phyloP scores from a whole-genome alignment of 257 asterid species.

The Penstemon newberryi region DNA sequence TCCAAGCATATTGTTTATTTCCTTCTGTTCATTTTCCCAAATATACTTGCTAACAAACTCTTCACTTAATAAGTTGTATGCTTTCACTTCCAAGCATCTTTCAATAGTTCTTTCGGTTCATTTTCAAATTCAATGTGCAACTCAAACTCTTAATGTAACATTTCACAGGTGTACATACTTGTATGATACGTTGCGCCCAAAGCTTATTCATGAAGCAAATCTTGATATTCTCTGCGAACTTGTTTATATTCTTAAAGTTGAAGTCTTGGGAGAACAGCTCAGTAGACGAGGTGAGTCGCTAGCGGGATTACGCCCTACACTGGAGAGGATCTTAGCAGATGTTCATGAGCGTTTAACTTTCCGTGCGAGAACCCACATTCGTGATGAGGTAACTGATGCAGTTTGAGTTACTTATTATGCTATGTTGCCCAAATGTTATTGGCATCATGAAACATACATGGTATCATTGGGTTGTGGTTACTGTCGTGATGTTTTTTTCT shows the following conservation, averaged over 20 bases:
- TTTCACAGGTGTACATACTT: constrained; percentile 85
- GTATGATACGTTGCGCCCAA: constrained; percentile 91
- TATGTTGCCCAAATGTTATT: constrained; percentile 16
- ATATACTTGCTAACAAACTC: no score
- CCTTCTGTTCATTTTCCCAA: no score
- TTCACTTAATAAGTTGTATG: background rate
- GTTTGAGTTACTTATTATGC: constrained; percentile 14
- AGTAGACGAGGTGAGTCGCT: constrained; percentile 86
- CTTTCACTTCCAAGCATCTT: background rate
- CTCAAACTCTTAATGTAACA: constrained; percentile 23
- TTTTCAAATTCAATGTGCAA: constrained; percentile 25
- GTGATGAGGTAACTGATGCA: constrained; percentile 76
- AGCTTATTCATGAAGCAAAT: constrained; percentile 94
- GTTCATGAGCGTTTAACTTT: constrained; percentile 93
- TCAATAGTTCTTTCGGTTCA: constrained; percentile 21
- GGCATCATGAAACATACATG: constrained; percentile 9
- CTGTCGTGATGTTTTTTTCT: background rate
- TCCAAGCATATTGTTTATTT: no score
- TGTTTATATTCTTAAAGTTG: constrained; percentile 91
- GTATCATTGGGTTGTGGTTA: background rate
- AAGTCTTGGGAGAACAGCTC: constrained; percentile 89
- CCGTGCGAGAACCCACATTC: constrained; percentile 93
- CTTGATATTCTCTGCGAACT: constrained; percentile 96
- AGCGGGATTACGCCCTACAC: constrained; percentile 84
- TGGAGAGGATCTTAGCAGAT: constrained; percentile 94